Conservation (phyloP, 129 eudicot genomes). For the Erigeron canadensis region DNA sequence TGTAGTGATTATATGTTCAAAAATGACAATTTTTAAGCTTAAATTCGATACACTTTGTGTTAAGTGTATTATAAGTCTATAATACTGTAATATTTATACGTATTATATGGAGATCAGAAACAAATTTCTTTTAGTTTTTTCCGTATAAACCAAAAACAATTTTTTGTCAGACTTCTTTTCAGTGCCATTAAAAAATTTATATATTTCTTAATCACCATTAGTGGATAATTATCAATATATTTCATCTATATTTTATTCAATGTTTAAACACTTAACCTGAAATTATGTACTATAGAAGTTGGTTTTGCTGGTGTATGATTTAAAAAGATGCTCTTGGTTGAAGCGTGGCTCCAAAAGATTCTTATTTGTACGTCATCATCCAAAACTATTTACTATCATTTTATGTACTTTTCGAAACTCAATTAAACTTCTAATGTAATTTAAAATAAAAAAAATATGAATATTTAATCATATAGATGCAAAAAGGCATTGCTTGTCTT, state of each 20-base stretch:
- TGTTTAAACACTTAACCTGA: not conserved
- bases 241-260: not conserved
- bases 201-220: no score
- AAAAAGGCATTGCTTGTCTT: conserved; percentile 26
- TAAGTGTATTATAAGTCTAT: no score
- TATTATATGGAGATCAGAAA: no score
- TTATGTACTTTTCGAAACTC: not conserved
- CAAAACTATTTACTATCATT: not conserved
- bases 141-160: no score
- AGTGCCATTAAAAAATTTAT: no score
- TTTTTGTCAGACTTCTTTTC: no score
- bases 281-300: conserved; percentile 14
- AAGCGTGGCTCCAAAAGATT: conserved; percentile 31
- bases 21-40: no score
- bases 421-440: not conserved
- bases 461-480: conserved; percentile 1
- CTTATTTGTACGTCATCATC: conserved; percentile 9
- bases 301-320: conserved; percentile 20
- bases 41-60: no score
- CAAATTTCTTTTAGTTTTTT: no score
- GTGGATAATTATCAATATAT: no score
- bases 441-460: not conserved
- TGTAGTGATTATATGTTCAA: no score
- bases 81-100: no score
- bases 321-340: conserved; percentile 16